Conservation (phyloP, 768 basidiomycete genomes). For the Mycena crocata region DNA sequence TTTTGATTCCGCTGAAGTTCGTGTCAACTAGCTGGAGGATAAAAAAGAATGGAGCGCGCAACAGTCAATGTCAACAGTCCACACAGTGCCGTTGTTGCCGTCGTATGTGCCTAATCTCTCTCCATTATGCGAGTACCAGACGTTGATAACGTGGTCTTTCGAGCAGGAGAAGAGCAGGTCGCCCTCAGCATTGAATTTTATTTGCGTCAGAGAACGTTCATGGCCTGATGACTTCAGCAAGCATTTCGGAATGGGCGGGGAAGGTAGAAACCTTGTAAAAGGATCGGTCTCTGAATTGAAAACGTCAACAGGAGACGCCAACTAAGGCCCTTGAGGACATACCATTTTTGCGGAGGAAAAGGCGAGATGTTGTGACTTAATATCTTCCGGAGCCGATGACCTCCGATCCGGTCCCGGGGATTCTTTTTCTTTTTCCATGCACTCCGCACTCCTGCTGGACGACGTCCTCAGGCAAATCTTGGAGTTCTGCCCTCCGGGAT, state of each 20-base stretch:
- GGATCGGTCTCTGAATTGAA: slow-evolving; percentile 71
- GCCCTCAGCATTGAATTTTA: slow-evolving; percentile 97
- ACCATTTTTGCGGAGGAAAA: slow-evolving; percentile 22
- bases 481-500: slow-evolving; percentile 42
- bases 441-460: slow-evolving; percentile 58
- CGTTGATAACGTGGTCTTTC: slow-evolving; percentile 95
- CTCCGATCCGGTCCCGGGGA: background rate
- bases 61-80: slow-evolving; percentile 98
- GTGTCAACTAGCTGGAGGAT: slow-evolving; percentile 3
- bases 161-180: slow-evolving; percentile 96
- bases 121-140: slow-evolving; percentile 97
- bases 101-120: slow-evolving; percentile 97
- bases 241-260: background rate
- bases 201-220: slow-evolving; percentile 96
- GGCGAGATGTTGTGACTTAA: background rate
- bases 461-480: slow-evolving; percentile 61
- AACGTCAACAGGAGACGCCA: background rate
- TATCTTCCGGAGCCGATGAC: background rate
- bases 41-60: slow-evolving; percentile 53
- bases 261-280: slow-evolving; percentile 70
- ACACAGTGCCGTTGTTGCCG: slow-evolving; percentile 95
- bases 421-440: slow-evolving; percentile 46
- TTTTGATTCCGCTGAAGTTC: slow-evolving; percentile 72
- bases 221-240: slow-evolving; percentile 68
- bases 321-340: background rate